Evolutionary conservation across 495 filamentous ascomycete species (phyloP).

Genomic region (Xylaria palmicola): DNA sequence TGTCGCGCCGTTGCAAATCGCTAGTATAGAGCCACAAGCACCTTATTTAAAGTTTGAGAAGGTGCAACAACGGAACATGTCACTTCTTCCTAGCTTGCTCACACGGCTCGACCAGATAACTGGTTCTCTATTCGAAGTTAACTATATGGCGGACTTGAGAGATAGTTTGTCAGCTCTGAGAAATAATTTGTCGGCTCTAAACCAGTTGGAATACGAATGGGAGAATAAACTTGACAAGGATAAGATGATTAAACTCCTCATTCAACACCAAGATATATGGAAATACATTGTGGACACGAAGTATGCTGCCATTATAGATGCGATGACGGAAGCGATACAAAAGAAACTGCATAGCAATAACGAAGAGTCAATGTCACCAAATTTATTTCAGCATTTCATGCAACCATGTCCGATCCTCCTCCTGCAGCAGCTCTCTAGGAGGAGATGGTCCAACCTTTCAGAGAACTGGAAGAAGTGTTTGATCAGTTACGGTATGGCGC

Average conservation of each 20-base stretch:
- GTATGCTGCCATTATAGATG: not conserved
- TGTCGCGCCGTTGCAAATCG: not conserved
- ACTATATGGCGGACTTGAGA: slow-evolving; percentile 25
- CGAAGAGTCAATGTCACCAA: not conserved
- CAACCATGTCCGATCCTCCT: slow-evolving; percentile 31
- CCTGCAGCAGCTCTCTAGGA: slow-evolving; percentile 27
- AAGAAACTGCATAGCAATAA: not conserved
- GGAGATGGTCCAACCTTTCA: slow-evolving; percentile 20
- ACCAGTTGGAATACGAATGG: not conserved
- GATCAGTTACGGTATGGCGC: slow-evolving; percentile 32
- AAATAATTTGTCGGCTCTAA: slow-evolving; percentile 11
- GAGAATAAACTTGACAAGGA: not conserved
- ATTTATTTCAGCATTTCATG: slow-evolving; percentile 14
- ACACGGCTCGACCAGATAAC: slow-evolving; percentile 34
- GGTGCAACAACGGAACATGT: not conserved
- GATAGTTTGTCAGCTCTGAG: slow-evolving; percentile 12
- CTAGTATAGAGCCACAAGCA: not conserved
- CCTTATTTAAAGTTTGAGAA: not conserved
- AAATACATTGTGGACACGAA: not conserved
- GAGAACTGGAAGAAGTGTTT: slow-evolving; percentile 26
- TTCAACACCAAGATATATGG: not conserved
- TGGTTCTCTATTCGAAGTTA: slow-evolving; percentile 39
- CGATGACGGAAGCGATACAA: not conserved
- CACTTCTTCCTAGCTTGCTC: slow-evolving; percentile 1
- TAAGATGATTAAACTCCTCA: not conserved